A percentile compares a stretch with the other conserved stretches of the same genome.
Evolutionary conservation across 805 yeast species (phyloP).

Genomic region (Candida krabiensis): DNA sequence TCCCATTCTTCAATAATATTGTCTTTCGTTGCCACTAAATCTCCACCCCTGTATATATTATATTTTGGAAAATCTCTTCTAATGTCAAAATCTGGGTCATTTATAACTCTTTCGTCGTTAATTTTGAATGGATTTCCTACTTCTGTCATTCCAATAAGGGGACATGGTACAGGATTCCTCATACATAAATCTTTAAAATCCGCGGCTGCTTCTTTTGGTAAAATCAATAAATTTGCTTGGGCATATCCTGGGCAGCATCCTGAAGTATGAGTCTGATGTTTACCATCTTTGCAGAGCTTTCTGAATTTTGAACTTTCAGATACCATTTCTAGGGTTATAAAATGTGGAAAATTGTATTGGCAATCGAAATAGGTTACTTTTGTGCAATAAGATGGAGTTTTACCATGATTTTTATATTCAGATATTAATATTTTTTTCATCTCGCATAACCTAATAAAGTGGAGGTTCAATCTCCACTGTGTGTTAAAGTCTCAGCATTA

Average conservation of each 20-base stretch:
- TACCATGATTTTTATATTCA: too few relatives aligned
- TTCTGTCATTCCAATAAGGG: constrained; percentile 24
- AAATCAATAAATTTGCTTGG: constrained; percentile 40
- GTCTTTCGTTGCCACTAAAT: constrained; percentile 21
- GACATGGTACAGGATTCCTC: constrained; percentile 42
- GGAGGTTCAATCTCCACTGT: too few relatives aligned
- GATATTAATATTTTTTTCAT: too few relatives aligned
- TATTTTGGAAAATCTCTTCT: constrained; percentile 38
- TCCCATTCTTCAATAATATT: constrained; percentile 35
- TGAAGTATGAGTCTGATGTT: constrained; percentile 7
- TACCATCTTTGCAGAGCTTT: not conserved
- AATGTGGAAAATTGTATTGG: too few relatives aligned
- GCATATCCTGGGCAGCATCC: constrained; percentile 27
- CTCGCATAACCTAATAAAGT: too few relatives aligned
- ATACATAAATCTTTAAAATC: constrained; percentile 38
- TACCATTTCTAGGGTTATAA: too few relatives aligned
- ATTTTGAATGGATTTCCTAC: constrained; percentile 24
- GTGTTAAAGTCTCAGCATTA: too few relatives aligned
- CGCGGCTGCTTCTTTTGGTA: constrained; percentile 32
- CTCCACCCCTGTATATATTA: constrained; percentile 34
- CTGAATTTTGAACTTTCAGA: not conserved
- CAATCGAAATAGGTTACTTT: too few relatives aligned
- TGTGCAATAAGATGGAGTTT: too few relatives aligned
- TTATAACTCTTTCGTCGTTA: constrained; percentile 15
- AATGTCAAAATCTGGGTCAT: constrained; percentile 28